Evolutionary conservation across 2,329 filamentous ascomycete genomes (phyloP), one percentile per base, ranked within the genome.

Genomic region (Penicillium sp.): DNA sequence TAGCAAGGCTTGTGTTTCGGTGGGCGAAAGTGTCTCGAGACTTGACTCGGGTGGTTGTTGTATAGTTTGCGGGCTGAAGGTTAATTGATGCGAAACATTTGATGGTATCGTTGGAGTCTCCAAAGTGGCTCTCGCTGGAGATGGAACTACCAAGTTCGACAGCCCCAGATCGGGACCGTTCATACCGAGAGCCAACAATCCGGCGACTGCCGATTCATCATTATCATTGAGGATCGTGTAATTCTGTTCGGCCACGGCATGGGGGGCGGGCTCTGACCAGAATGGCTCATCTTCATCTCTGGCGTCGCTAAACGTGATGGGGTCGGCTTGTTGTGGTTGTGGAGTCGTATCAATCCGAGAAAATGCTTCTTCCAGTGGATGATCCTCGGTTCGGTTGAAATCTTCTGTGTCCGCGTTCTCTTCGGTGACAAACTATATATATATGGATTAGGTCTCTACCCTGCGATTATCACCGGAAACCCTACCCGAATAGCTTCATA

Each of bases 1-100:
- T 12, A 75, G 48, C 2, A 75, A 54, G 2, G 69, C 67, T 4
- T 73, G 59, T n/a, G 47, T 60, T 22, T 53, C 51, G 1, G 41
- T 51, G 17, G 57, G 29, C 21, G 51, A 43, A 3, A 51, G 9
- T 13, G 34, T 37, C 7, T 48, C 22, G 6, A 19, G 3, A 19
- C 4, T 15, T 19, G 32, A 35, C 3, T 10, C n/a, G 1, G n/a
- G 31, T 12, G 22, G n/a, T 6, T 42, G 12, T 21, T 38, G 38
- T 13, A 9, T 21, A 34, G 6, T 4, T 28, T 42, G 45, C 21
- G 48, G 26, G 3, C 49, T 49, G 22, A 51, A 48, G 6, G 37
- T 13, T 13, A 28, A 15, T 15, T 42, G 22, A 13, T 35, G 43
- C 2, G 31, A 10, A 19, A 48, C 28, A 29, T 41, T 41, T 6